phyloP scores from a whole-genome alignment of 352 stramenopile species.

The Phytophthora pluvialis region DNA sequence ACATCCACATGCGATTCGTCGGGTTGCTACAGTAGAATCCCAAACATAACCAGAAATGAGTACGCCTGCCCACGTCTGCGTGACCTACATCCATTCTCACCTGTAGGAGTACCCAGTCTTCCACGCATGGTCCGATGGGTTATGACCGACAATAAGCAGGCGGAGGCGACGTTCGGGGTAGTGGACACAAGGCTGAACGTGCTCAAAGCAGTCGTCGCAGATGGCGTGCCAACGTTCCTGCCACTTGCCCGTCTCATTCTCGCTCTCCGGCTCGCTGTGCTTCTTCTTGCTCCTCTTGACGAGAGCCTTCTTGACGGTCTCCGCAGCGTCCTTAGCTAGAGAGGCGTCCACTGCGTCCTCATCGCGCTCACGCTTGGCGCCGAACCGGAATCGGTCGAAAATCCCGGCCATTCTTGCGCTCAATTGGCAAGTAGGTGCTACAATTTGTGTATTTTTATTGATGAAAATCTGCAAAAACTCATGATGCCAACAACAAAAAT shows the following conservation, averaged over 20 bases:
- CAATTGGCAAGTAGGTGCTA: not conserved
- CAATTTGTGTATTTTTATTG: too few relatives aligned
- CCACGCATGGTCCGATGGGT: slow-evolving; percentile 92
- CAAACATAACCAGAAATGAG: slow-evolving; percentile 4
- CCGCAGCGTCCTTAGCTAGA: not conserved
- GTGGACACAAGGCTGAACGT: slow-evolving; percentile 59
- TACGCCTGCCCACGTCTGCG: not conserved
- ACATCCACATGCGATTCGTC: slow-evolving; percentile 90
- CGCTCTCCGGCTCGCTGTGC: slow-evolving; percentile 4
- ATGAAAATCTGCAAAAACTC: too few relatives aligned
- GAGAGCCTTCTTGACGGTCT: not conserved
- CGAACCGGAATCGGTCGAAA: slow-evolving; percentile 71
- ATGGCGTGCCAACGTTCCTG: slow-evolving; percentile 86
- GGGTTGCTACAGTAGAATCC: slow-evolving; percentile 65
- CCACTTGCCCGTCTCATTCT: slow-evolving; percentile 53
- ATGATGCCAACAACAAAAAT: not conserved
- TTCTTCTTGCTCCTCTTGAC: slow-evolving; percentile 23
- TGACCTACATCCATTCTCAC: slow-evolving; percentile 15
- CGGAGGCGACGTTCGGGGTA: slow-evolving; percentile 66
- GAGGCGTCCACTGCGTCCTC: slow-evolving; percentile 3
- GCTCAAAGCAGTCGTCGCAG: slow-evolving; percentile 73
- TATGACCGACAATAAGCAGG: slow-evolving; percentile 89
- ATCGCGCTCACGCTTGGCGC: slow-evolving; percentile 51
- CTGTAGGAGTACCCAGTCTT: slow-evolving; percentile 71
- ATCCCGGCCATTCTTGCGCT: slow-evolving; percentile 30